Evolutionary conservation across 768 basidiomycete species (phyloP).

Genomic region (Leucosporidium yakuticum): DNA sequence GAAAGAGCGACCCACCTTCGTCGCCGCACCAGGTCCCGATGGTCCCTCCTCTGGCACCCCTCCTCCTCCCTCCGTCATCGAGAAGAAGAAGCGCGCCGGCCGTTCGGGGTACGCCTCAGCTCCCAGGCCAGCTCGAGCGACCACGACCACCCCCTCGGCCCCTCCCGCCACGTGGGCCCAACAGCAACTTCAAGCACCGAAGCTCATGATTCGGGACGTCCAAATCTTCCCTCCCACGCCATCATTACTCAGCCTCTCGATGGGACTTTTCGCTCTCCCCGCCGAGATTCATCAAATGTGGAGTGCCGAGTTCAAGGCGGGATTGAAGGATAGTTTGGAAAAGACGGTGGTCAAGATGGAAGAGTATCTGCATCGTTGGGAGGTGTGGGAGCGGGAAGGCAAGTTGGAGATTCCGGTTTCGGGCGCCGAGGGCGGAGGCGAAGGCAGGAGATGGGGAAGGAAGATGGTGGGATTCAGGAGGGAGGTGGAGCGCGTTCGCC

Average conservation of each 20-base stretch:
- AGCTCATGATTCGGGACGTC: conserved; percentile 26
- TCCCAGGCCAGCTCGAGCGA: conserved; percentile 2
- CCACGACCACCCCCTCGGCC: not conserved
- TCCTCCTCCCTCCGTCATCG: not conserved
- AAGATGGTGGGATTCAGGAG: no score
- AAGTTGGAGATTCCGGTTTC: not conserved
- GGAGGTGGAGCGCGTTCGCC: conserved; percentile 6
- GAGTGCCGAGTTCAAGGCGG: conserved; percentile 21
- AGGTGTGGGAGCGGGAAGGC: conserved; percentile 16
- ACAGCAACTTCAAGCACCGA: conserved; percentile 1
- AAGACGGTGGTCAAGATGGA: conserved; percentile 6
- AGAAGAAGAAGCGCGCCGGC: conserved; percentile 13
- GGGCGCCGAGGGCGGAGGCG: no score
- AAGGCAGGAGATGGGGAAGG: no score
- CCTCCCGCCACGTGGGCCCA: not conserved
- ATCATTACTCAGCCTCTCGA: conserved; percentile 8
- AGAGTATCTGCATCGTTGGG: conserved; percentile 18
- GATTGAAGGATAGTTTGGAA: conserved; percentile 18
- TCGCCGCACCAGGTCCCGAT: conserved; percentile 10
- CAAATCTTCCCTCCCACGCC: conserved; percentile 31
- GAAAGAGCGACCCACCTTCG: conserved; percentile 19
- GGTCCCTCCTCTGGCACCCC: not conserved
- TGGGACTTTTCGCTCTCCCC: conserved; percentile 24
- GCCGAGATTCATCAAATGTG: conserved; percentile 12
- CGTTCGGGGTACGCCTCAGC: conserved; percentile 7